Percentiles rank a stretch among this genome's conserved stretches.
Evolutionary conservation across 495 filamentous ascomycete species (phyloP).

Genomic region (Chaetomidium leptoderma): DNA sequence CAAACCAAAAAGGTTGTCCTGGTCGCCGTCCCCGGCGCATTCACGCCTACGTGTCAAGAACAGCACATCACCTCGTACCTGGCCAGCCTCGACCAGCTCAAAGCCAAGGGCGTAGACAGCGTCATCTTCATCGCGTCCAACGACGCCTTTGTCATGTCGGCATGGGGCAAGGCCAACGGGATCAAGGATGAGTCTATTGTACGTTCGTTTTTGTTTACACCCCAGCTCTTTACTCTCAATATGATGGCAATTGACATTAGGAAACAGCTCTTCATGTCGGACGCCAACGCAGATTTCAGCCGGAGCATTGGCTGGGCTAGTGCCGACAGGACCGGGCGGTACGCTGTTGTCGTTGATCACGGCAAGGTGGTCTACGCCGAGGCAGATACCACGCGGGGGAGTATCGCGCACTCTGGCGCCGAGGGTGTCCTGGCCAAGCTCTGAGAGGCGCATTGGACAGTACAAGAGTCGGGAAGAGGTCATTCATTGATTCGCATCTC

Average conservation of each 20-base stretch:
- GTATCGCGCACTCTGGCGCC: constrained; percentile 66
- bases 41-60: constrained; percentile 90
- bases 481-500: constrained; percentile 20
- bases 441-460: constrained; percentile 30
- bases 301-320: constrained; percentile 78
- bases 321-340: constrained; percentile 70
- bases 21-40: constrained; percentile 87
- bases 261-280: constrained; percentile 80
- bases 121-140: constrained; percentile 85
- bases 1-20: constrained; percentile 86
- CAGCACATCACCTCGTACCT: constrained; percentile 86
- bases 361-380: constrained; percentile 87
- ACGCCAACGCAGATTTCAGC: constrained; percentile 72
- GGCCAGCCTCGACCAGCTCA: constrained; percentile 64
- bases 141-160: constrained; percentile 88
- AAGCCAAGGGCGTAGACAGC: constrained; percentile 79
- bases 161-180: constrained; percentile 92
- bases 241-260: not conserved
- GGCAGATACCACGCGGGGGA: constrained; percentile 66
- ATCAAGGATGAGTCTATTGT: constrained; percentile 77
- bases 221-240: too few relatives aligned
- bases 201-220: constrained; percentile 31
- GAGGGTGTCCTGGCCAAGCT: constrained; percentile 69
- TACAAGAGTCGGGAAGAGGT: constrained; percentile 3
- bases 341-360: constrained; percentile 83